Conservation (phyloP, 2,329 filamentous ascomycete genomes). For the Dactylonectria estremocensis region DNA sequence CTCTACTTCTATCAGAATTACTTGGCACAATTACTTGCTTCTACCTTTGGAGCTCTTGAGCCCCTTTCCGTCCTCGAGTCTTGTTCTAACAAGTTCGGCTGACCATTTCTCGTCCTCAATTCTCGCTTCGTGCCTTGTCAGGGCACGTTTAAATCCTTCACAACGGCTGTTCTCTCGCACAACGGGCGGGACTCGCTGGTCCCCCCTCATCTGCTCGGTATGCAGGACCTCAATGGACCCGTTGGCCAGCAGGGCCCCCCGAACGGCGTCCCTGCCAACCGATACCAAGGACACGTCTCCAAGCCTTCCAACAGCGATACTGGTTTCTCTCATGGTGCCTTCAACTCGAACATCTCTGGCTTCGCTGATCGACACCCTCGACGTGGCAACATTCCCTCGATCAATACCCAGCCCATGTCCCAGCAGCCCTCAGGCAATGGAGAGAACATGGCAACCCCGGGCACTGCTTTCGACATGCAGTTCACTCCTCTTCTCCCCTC, state of each 20-base stretch:
- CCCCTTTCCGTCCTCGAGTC: conserved; percentile 21
- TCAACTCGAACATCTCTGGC: conserved; percentile 86
- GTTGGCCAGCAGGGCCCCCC: conserved; percentile 60
- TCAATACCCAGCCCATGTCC: conserved; percentile 85
- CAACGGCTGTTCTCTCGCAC: conserved; percentile 87
- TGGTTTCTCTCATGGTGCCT: conserved; percentile 93
- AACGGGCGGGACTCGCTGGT: conserved; percentile 86
- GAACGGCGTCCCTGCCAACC: conserved; percentile 68
- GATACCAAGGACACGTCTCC: conserved; percentile 79
- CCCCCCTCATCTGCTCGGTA: conserved; percentile 89
- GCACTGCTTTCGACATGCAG: conserved; percentile 96
- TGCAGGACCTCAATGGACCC: conserved; percentile 87
- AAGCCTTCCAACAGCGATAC: conserved; percentile 89
- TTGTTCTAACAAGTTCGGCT: conserved; percentile 26
- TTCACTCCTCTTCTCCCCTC: conserved; percentile 97
- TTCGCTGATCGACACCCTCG: conserved; percentile 91
- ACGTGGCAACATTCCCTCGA: conserved; percentile 88
- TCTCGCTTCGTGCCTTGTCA: conserved; percentile 43
- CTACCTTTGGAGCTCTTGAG: conserved; percentile 35
- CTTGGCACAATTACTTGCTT: conserved; percentile 44
- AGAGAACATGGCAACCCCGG: conserved; percentile 87
- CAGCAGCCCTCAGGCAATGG: conserved; percentile 64
- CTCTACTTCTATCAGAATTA: conserved; percentile 39
- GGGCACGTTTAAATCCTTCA: conserved; percentile 75
- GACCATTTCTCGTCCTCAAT: conserved; percentile 24